Base-by-base conservation (phyloP, 1,284 basidiomycete species). In the Sporisorium reilianum region DNA sequence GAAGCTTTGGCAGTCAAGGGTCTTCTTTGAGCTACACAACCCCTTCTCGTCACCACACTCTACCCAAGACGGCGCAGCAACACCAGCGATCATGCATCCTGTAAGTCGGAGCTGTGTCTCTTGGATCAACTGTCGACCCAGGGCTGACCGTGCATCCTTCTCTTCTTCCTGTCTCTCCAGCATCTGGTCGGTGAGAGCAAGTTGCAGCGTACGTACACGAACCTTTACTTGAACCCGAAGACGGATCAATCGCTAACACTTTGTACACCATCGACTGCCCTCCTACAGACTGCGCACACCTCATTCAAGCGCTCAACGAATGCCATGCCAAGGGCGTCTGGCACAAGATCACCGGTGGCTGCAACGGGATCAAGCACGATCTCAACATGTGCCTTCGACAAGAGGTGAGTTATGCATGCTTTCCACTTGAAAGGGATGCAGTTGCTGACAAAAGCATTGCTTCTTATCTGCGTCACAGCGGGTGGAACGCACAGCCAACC, bases 301-400 rank as follows among this genome's bases (percentile, higher is more conserved):
- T 75, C 20, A 80, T 80, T 22, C 63, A 73, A 46, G 68, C 64
- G 1, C 65, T 80, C 23, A 64, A 75, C 36, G 69, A 80, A 41
- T 80, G 78, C 40, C 78, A 80, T 32, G 63, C 69, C 25, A 56
- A 55, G 20, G 73, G 73, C 11, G 64, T 64, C 48, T 62, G 65
- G 56, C 64, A 73, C 54, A 75, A 75, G 54, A 63, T 75, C 58
- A 72, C 76, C 1, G 78, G 78, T 18, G 71, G 65, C 28, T 80
- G 78, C 52, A 80, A 80, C 46, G 75, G 61, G 34, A 70, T 80
- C 55, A 80, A 80, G 57, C 54, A 67, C 38, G 75, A 78, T 14
- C 72, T 80, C 54, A 80, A 78, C 52, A 69, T 69, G 56, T 80
- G 78, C 55, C 67, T 80, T 0, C 61, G 78, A 11, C 57, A 58